Conservation (phyloP, 2,329 filamentous ascomycete species). For the Scedosporium minutisporum region DNA sequence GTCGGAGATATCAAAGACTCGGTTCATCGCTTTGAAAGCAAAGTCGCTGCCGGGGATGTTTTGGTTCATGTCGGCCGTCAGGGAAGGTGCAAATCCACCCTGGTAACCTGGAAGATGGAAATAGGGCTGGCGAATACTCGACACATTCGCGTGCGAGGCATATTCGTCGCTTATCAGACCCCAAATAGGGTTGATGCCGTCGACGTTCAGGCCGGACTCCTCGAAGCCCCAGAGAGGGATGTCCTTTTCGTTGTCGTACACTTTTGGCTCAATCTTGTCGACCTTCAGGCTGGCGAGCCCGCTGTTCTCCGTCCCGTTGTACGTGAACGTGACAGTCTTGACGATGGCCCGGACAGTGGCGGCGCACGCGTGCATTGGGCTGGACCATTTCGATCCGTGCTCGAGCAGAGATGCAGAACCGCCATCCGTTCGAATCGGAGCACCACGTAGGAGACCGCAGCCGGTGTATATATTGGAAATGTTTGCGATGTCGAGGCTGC, state of each 20-base stretch:
- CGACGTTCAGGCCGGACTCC: slow-evolving; percentile 11
- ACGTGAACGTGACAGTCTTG: slow-evolving; percentile 32
- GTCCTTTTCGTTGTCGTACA: slow-evolving; percentile 19
- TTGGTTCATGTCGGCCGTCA: not conserved
- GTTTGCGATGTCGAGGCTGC: slow-evolving; percentile 22
- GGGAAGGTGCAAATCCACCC: not conserved
- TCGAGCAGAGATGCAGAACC: slow-evolving; percentile 25
- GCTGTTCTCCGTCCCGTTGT: slow-evolving; percentile 24
- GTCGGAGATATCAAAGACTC: slow-evolving; percentile 11
- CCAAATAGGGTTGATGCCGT: slow-evolving; percentile 13
- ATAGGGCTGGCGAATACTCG: not conserved
- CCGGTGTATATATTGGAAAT: slow-evolving; percentile 28
- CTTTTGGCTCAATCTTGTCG: slow-evolving; percentile 23
- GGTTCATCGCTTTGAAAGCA: slow-evolving; percentile 15
- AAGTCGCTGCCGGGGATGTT: slow-evolving; percentile 26
- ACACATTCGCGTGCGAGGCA: slow-evolving; percentile 10
- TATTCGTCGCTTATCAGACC: slow-evolving; percentile 13
- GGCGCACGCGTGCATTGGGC: slow-evolving; percentile 33
- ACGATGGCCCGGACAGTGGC: slow-evolving; percentile 30
- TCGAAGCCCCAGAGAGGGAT: slow-evolving; percentile 24
- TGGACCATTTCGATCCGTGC: slow-evolving; percentile 28
- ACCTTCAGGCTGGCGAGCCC: slow-evolving; percentile 23
- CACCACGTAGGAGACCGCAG: slow-evolving; percentile 31
- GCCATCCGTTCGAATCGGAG: slow-evolving; percentile 24
- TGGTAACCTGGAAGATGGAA: slow-evolving; percentile 1